Evolutionary conservation across 163 green algal genomes (phyloP), one percentile per base, ranked within the genome.

Genomic region (Scenedesmus sp.): DNA sequence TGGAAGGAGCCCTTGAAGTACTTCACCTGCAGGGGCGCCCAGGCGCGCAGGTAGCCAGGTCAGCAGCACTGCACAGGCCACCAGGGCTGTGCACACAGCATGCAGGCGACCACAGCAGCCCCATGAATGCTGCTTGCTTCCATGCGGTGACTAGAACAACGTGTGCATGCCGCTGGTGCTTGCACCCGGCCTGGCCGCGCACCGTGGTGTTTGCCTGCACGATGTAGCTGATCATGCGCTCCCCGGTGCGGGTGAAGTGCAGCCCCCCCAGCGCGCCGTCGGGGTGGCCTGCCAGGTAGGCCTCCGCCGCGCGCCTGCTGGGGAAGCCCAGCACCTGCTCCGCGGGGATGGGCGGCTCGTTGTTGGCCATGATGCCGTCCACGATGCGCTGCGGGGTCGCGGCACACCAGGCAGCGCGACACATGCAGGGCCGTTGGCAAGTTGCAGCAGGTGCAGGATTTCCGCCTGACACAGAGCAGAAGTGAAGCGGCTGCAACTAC

Each of bases 1-100:
- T 99, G 96, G 86, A 96, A 98, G 1, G 92, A 79, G 53, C 94
- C 95, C 90, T 97, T 97, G 93, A 98, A 98, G 91, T 95, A 96
- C 87, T 97, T 97, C 70, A 89, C n/a, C 94, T 96, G 92, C 43
- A 49, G 24, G 72, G 6, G 72, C 7, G 1, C 0, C 33, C 26
- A 7, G 30, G 26, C 26, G 26, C 35, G 73, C 35, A 51, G 35
- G 73, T 3, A 30, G 37, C 20, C 16, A 56, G n/a, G n/a, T 26
- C 37, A 83, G 13, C 7, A 68, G 24, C 9, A 10, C 46, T 56
- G 46, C 46, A 56, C 46, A 10, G 46, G n/a, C n/a, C n/a, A n/a
- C n/a, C n/a, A n/a, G n/a, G n/a, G n/a, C n/a, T n/a, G n/a, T n/a
- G n/a, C n/a, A n/a, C n/a, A n/a, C n/a, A n/a, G n/a, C n/a, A n/a